Base-by-base conservation (phyloP, 805 yeast genomes). In the Hanseniaspora lachancei region DNA sequence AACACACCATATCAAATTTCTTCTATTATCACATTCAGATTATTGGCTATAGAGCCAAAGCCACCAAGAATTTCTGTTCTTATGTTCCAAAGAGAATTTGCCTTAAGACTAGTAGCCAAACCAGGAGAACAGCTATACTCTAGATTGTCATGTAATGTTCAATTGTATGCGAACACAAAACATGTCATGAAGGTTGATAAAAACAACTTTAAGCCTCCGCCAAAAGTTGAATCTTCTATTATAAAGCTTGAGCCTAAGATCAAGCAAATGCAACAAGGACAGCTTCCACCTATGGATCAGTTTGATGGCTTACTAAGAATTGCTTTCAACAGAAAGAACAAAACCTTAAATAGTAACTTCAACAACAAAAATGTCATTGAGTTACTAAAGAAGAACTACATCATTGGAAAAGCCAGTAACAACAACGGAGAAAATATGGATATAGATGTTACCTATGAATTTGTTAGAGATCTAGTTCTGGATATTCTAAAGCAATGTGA, bases 161-260 rank as follows among this genome's bases (percentile, higher is more conserved):
- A 93, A 66, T 91, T 93, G 97, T 93, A 97, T 97, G 96, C 97
- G n/a, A 87, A 87, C 61, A 97, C 93, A 16, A 89, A 95, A 8
- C 98, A 93, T 68, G 86, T 93, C 54, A 93, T 93, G 98, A 93
- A 93, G 70, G 98, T 93, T 34, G 97, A 97, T 24, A 85, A 82
- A 66, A 93, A 93, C 67, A 93, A 93, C 66, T 93, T 93, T 74
- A 77, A 96, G 63, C 98, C 98, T 24, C 98, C 98, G 12, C 98
- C 98, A 57, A 89, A 93, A 69, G 98, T 93, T 57, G 98, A 93
- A 69, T 89, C 97, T 0, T 84, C 95, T 38, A 98, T 93, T 49
- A 97, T 93, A 20, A 78, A 95, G 64, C 80, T 93, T 39, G 97
- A 91, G 69, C 82, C 93, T 57, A 93, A 93, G 69, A 81, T 93